Percentiles rank a stretch among this genome's conserved stretches.
Conservation (phyloP, 768 basidiomycete species). For the Macrolepiota fuliginosa region DNA sequence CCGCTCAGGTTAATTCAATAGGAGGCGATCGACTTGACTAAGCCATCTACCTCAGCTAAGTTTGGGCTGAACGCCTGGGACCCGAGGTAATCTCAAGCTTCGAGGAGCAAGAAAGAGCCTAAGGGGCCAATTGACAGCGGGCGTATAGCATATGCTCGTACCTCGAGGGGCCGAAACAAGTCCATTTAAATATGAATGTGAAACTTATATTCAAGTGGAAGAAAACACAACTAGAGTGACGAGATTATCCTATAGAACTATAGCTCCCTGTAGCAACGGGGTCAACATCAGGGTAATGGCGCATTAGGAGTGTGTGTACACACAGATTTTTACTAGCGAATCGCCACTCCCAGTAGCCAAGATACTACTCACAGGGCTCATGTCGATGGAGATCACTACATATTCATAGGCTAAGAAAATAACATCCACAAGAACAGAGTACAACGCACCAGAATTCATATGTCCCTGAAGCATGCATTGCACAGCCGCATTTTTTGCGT, state of each 20-base stretch:
- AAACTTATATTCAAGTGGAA: background rate
- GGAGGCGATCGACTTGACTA: too few relatives aligned
- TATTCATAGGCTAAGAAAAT: background rate
- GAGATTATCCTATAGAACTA: slow-evolving; percentile 4
- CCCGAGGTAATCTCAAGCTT: too few relatives aligned
- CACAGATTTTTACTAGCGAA: slow-evolving; percentile 33
- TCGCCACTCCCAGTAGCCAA: slow-evolving; percentile 33
- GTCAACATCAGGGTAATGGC: background rate
- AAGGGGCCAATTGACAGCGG: too few relatives aligned
- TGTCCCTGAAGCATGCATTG: slow-evolving; percentile 72
- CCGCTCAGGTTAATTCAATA: too few relatives aligned
- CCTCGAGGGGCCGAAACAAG: background rate
- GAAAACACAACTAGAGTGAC: background rate
- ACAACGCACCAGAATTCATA: slow-evolving; percentile 22
- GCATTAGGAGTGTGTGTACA: slow-evolving; percentile 9
- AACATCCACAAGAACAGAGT: background rate
- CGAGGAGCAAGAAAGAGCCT: too few relatives aligned
- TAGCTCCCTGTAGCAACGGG: slow-evolving; percentile 11
- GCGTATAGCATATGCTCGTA: too few relatives aligned
- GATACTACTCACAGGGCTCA: slow-evolving; percentile 27
- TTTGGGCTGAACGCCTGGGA: too few relatives aligned
- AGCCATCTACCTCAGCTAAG: too few relatives aligned
- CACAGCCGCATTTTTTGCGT: slow-evolving; percentile 53
- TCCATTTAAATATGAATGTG: background rate
- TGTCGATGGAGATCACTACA: slow-evolving; percentile 30